Evolutionary conservation across 495 filamentous ascomycete genomes (phyloP), one percentile per base, ranked within the genome.

Genomic region (Aspergillus panamensis): DNA sequence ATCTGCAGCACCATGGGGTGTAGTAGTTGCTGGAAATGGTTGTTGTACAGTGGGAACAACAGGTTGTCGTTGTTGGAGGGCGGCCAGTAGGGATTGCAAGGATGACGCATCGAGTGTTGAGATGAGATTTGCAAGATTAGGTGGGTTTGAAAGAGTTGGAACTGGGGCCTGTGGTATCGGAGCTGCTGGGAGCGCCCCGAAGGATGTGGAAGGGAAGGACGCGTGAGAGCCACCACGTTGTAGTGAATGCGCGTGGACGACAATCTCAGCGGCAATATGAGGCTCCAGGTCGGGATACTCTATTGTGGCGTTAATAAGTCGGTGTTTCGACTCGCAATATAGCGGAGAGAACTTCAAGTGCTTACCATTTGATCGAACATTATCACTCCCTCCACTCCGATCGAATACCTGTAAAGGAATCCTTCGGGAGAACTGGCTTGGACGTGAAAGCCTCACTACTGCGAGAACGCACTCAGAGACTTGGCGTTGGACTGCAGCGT

Each of bases 401-500:
- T 92, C 88, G 65, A 97, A 97, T 17, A 96, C 80, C 64, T 91
- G 89, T 25, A 97, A 71, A 2, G 86, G 80, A 51, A 97, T 87
- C 61, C 84, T 88, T 48, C 86, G 84, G 2, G 78, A 82, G 31
- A 77, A 74, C 62, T 96, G 88, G 29, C 88, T 82, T 43, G 75
- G 71, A 7, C 80, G 75, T 37, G 86, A 85, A 14, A 98, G 82
- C 55, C 89, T 86, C 14, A 87, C 84, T 19, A 97, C 87, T 20
- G 88, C 94, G 44, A 86, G 84, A 13, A 98, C 94, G 19, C 94
- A 92, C 71, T 97, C 93, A 29, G 90, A 67, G 40, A 94, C 88
- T 68, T 96, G 92, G 53, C 91, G 83, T 59, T 89, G 85, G 48
- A 97, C 81, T 10, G 96, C 85, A 1, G 86, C 84, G 40, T 83